Evolutionary conservation across 371 early-diverging fungal genomes (phyloP).

Genomic region (Mortierella sp.): DNA sequence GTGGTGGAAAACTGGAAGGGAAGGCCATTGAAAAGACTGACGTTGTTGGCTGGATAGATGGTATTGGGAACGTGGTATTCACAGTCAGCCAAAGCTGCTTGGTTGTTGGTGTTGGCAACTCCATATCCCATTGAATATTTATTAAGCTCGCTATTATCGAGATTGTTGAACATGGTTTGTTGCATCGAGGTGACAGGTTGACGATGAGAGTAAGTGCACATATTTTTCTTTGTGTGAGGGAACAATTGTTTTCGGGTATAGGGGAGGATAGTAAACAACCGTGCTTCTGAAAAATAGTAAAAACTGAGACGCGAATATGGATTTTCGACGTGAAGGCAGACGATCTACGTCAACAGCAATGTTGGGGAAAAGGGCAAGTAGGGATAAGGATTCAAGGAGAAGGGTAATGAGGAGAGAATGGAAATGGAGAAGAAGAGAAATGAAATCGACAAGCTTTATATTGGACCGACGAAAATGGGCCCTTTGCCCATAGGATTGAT

Average conservation of each 20-base stretch:
- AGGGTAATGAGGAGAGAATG: background rate
- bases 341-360: background rate
- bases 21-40: slow-evolving; percentile 1
- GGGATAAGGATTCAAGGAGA: slow-evolving; percentile 15
- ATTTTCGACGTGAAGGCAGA: background rate
- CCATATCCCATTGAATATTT: slow-evolving; percentile 17
- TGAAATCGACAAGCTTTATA: background rate
- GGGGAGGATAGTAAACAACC: slow-evolving; percentile 9
- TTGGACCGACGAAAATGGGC: slow-evolving; percentile 1
- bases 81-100: background rate
- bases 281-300: background rate
- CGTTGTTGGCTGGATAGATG: background rate
- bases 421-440: background rate
- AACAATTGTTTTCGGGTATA: background rate
- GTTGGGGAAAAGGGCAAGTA: background rate
- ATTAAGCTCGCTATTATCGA: slow-evolving; percentile 11
- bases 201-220: slow-evolving; percentile 5
- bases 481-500: background rate
- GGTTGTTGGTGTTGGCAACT: background rate
- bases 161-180: background rate
- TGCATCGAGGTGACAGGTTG: slow-evolving; percentile 7
- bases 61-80: background rate
- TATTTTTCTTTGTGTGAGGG: slow-evolving; percentile 4
- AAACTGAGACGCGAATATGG: background rate
- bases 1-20: background rate